Conservation (phyloP, 1,284 basidiomycete species). For the Ganoderma leucocontextum region DNA sequence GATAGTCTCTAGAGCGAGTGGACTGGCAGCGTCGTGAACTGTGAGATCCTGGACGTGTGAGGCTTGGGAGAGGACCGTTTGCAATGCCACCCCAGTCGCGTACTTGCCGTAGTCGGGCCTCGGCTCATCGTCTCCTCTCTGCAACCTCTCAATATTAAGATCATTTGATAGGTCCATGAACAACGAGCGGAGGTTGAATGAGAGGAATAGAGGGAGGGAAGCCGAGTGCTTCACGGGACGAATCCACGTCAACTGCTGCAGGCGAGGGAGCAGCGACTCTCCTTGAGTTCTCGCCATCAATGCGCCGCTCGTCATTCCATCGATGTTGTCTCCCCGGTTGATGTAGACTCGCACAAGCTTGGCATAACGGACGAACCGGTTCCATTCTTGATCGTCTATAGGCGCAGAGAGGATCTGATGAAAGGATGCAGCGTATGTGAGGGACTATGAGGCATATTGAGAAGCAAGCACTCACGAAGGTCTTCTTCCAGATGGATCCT, state of each 20-base stretch:
- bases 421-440: background rate
- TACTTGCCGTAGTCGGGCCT: background rate
- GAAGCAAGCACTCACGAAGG: background rate
- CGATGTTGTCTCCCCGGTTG: constrained; percentile 1
- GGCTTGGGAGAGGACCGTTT: background rate
- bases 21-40: background rate
- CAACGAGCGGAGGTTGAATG: background rate
- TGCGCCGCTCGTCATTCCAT: background rate
- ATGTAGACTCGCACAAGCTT: background rate
- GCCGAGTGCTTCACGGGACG: background rate
- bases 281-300: constrained; percentile 1
- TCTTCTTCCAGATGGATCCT: background rate
- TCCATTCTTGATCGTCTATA: background rate
- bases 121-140: background rate
- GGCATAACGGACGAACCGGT: background rate
- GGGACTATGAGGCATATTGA: background rate
- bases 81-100: background rate
- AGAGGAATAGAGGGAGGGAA: background rate
- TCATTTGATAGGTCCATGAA: background rate
- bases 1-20: background rate
- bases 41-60: constrained; percentile 1
- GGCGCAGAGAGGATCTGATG: background rate
- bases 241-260: background rate
- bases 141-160: background rate
- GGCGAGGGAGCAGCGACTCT: background rate